phyloP scores from a whole-genome alignment of 495 filamentous ascomycete species.

The Lentithecium fluviatile region DNA sequence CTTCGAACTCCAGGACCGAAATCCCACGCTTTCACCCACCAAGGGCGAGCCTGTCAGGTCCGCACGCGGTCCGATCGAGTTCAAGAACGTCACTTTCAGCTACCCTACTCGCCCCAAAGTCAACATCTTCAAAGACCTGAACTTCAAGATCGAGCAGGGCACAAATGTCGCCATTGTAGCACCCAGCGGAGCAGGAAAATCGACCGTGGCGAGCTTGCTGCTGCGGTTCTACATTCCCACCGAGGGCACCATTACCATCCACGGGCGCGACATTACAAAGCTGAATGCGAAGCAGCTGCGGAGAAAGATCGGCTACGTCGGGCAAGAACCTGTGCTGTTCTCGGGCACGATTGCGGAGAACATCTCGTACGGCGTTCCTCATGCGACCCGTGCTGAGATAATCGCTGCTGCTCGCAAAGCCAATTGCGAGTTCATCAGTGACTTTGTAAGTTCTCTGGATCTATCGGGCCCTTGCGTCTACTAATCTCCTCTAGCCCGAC shows the following conservation, averaged over 20 bases:
- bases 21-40: slow-evolving; percentile 81
- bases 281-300: slow-evolving; percentile 96
- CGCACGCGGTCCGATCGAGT: slow-evolving; percentile 82
- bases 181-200: slow-evolving; percentile 91
- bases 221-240: slow-evolving; percentile 89
- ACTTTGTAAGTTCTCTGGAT: slow-evolving; percentile 62
- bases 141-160: slow-evolving; percentile 88
- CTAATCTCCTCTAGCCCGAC: slow-evolving; percentile 60
- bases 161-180: slow-evolving; percentile 96
- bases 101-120: slow-evolving; percentile 92
- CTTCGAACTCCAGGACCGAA: slow-evolving; percentile 93
- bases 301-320: slow-evolving; percentile 88
- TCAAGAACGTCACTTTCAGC: slow-evolving; percentile 79
- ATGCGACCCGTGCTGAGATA: slow-evolving; percentile 76
- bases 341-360: slow-evolving; percentile 96
- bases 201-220: slow-evolving; percentile 83
- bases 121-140: slow-evolving; percentile 80
- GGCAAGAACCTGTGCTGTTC: slow-evolving; percentile 94
- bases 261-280: slow-evolving; percentile 74
- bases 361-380: slow-evolving; percentile 86
- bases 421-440: slow-evolving; percentile 95
- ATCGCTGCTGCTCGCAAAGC: slow-evolving; percentile 83
- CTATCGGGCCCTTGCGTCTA: neutral
- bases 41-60: slow-evolving; percentile 72
- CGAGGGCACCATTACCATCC: slow-evolving; percentile 73